These are phyloP conservation scores for Ramaria sp. DNA, from an alignment of 768 basidiomycete genomes.

Conservation along the genomic window DNA sequence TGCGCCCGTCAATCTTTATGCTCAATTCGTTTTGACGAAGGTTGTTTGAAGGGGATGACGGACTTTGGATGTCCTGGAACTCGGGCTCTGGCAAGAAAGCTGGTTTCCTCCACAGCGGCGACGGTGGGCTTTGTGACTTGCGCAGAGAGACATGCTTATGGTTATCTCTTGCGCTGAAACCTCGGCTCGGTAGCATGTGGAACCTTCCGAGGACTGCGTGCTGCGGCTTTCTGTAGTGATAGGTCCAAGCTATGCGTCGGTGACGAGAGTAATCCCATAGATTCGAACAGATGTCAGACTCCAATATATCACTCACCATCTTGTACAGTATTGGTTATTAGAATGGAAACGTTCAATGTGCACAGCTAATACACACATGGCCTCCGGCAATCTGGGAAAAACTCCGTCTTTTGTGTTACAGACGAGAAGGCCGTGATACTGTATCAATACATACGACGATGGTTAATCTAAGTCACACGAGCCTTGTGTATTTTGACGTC, in stretches of 20 bases:
- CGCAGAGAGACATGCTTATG: too few species aligned
- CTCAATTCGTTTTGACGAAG: background rate
- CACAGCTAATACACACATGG: too few species aligned
- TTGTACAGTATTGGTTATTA: too few species aligned
- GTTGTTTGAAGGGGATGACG: background rate
- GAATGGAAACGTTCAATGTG: too few species aligned
- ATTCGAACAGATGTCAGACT: too few species aligned
- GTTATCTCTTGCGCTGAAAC: background rate
- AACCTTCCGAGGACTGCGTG: too few species aligned
- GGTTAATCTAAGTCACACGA: constrained; percentile 20
- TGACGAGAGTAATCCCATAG: too few species aligned
- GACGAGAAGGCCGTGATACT: background rate
- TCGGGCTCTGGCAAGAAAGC: background rate
- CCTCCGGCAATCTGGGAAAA: too few species aligned
- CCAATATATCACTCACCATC: too few species aligned
- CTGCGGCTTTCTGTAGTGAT: too few species aligned
- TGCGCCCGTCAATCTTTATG: background rate
- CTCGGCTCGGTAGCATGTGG: background rate
- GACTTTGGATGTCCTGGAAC: background rate
- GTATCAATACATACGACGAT: background rate
- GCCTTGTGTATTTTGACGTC: constrained; percentile 88
- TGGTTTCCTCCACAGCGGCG: background rate
- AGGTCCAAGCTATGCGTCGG: too few species aligned
- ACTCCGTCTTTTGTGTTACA: background rate
- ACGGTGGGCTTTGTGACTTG: background rate